Conservation (phyloP, 2,329 filamentous ascomycete species). For the Colletotrichum aenigma region DNA sequence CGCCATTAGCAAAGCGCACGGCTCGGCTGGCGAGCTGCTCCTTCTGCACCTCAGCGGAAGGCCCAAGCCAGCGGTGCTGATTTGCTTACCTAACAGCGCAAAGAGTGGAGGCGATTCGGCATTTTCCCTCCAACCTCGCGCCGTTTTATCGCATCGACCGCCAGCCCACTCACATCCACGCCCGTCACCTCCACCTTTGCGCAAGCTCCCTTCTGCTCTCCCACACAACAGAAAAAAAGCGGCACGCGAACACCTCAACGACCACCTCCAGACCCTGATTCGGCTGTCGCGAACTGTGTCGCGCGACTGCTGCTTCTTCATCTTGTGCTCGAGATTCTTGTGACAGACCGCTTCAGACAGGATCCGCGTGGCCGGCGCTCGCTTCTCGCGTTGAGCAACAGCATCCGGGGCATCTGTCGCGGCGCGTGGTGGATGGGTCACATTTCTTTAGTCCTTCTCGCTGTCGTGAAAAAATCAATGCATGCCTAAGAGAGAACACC, state of each 20-base stretch:
- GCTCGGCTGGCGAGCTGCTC: background rate
- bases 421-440: slow-evolving; percentile 18
- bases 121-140: slow-evolving; percentile 21
- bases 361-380: background rate
- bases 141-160: slow-evolving; percentile 15
- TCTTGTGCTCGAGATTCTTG: background rate
- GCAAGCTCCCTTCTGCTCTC: slow-evolving; percentile 14
- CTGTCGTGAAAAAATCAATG: slow-evolving; percentile 20
- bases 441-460: slow-evolving; percentile 17
- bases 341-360: slow-evolving; percentile 1
- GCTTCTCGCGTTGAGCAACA: background rate
- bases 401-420: background rate
- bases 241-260: slow-evolving; percentile 4
- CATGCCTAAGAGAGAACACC: slow-evolving; percentile 16
- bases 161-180: slow-evolving; percentile 17
- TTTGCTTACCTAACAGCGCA: slow-evolving; percentile 12
- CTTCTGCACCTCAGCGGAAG: background rate
- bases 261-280: background rate
- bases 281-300: background rate
- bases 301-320: background rate
- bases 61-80: background rate
- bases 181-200: slow-evolving; percentile 20
- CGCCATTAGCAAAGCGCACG: background rate
- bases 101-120: slow-evolving; percentile 13
- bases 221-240: slow-evolving; percentile 9